Evolutionary conservation across 2,329 filamentous ascomycete genomes (phyloP), one percentile per base, ranked within the genome.

Genomic region (Fusarium sp.): DNA sequence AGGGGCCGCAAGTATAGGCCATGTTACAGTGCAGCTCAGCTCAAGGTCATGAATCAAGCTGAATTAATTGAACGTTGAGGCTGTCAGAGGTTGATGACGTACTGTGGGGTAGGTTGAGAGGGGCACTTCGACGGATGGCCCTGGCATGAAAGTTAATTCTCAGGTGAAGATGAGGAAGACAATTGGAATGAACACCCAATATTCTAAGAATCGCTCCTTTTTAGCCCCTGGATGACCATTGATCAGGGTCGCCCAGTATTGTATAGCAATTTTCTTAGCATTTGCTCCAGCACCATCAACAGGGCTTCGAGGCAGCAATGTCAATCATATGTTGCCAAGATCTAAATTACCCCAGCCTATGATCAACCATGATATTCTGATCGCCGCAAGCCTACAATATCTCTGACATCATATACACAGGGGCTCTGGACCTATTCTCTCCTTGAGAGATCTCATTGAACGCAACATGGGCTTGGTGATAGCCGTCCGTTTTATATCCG

Each of bases 401-500:
- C 59, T 60, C 63, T 76, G 70, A 74, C 72, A 76, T 77, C 73
- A 75, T 69, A 45, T 8, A 18, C 45, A 55, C 36, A 66, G 59
- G 67, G 54, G 44, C 22, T 14, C 20, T 26, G 28, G 44, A 13
- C 28, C 17, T 53, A 24, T 36, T 24, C 45, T 9, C 36, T 22
- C 39, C 32, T n/a, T 47, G 18, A 35, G 20, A 44, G 47, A 26
- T 39, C 44, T 42, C 50, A 42, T 65, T 47, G 51, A 44, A 51
- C 30, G 18, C 9, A 20, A 24, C 17, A 41, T 44, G 15, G 54
- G 45, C 45, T 69, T 24, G 20, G 24, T 26, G 8, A 42, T 39
- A 39, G 44, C 26, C 14, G 35, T 60, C 50, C 30, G 22, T 24
- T 56, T 60, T 59, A 41, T n/a, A 47, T 41, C 53, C 18, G 20